Percentiles rank a stretch among this genome's conserved stretches.
Evolutionary conservation across 2,329 filamentous ascomycete genomes (phyloP).

Genomic region (Fusarium longipes): DNA sequence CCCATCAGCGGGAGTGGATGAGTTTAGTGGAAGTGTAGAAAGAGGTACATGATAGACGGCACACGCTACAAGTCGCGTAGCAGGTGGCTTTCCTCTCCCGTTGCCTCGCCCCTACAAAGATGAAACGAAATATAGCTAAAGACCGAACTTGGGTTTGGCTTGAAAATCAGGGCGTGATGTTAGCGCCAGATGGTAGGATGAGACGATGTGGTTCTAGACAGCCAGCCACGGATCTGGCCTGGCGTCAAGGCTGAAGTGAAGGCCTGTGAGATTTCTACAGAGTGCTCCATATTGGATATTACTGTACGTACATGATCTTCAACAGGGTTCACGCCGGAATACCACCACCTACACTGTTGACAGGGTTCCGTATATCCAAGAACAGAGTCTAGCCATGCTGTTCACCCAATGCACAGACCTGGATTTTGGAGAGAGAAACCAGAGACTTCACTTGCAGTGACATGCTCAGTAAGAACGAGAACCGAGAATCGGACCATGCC

Average conservation of each 20-base stretch:
- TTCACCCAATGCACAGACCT: constrained; percentile 4
- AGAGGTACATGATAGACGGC: background rate
- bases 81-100: constrained; percentile 5
- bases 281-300: constrained; percentile 1
- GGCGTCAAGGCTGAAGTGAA: constrained; percentile 26
- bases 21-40: background rate
- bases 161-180: constrained; percentile 6
- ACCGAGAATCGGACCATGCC: background rate
- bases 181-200: constrained; percentile 1
- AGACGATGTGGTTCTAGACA: constrained; percentile 17
- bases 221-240: constrained; percentile 25
- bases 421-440: background rate
- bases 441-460: constrained; percentile 4
- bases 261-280: constrained; percentile 5
- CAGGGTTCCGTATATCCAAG: background rate
- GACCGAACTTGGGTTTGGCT: background rate
- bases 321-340: constrained; percentile 1
- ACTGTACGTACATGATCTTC: constrained; percentile 2
- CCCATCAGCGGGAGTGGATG: constrained; percentile 12
- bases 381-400: background rate
- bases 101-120: background rate
- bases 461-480: background rate
- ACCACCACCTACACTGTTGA: background rate
- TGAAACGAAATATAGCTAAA: background rate
- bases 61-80: background rate